Conservation (phyloP, 495 filamentous ascomycete species). For the Hyphodiscus hymeniophilus region DNA sequence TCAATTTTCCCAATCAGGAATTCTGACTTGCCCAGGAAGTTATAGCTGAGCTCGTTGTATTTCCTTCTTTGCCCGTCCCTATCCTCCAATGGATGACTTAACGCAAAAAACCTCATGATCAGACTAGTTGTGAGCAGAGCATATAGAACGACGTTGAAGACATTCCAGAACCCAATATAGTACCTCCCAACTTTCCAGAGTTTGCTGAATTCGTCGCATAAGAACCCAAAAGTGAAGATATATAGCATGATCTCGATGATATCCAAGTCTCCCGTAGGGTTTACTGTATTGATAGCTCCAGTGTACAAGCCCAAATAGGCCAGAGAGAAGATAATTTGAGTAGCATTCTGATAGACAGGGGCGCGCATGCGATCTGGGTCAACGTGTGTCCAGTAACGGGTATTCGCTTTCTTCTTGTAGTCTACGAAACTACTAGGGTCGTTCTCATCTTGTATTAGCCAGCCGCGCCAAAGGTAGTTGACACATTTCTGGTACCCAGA, state of each 20-base stretch:
- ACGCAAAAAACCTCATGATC: slow-evolving; percentile 65
- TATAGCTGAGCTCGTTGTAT: slow-evolving; percentile 79
- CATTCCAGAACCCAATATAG: slow-evolving; percentile 92
- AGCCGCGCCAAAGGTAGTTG: slow-evolving; percentile 84
- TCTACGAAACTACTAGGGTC: slow-evolving; percentile 80
- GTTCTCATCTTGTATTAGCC: slow-evolving; percentile 89
- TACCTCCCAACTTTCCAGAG: slow-evolving; percentile 86
- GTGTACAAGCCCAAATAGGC: slow-evolving; percentile 82
- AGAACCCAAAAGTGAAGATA: slow-evolving; percentile 85
- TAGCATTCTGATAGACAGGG: slow-evolving; percentile 83
- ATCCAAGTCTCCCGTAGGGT: slow-evolving; percentile 67
- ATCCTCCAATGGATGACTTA: slow-evolving; percentile 48
- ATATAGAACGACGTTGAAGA: slow-evolving; percentile 83
- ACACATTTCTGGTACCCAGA: slow-evolving; percentile 93
- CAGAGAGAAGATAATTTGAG: slow-evolving; percentile 78
- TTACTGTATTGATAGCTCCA: slow-evolving; percentile 85
- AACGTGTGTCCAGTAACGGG: slow-evolving; percentile 68
- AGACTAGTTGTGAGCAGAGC: slow-evolving; percentile 67
- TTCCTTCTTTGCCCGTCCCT: slow-evolving; percentile 38
- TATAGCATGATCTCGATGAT: slow-evolving; percentile 80
- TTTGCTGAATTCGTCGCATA: slow-evolving; percentile 78
- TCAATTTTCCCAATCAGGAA: not conserved
- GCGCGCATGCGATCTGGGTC: slow-evolving; percentile 91
- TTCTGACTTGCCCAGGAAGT: slow-evolving; percentile 52
- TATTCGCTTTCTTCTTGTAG: slow-evolving; percentile 69